Evolutionary conservation across 768 basidiomycete species (phyloP).

Genomic region (Filobasidium floriforme): DNA sequence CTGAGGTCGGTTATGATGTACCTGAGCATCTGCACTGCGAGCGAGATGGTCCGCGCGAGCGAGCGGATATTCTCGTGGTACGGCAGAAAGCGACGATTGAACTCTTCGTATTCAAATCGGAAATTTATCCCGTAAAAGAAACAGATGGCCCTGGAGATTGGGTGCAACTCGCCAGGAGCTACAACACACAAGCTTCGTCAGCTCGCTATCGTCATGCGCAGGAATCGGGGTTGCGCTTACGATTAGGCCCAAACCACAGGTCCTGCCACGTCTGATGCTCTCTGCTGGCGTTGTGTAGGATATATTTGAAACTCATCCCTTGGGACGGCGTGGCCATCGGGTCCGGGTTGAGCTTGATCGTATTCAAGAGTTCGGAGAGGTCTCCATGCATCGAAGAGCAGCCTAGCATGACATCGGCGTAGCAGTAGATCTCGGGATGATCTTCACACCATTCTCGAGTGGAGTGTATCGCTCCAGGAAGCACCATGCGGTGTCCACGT

Average conservation of each 20-base stretch:
- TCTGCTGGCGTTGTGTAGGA: slow-evolving; percentile 12
- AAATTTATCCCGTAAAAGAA: slow-evolving; percentile 20
- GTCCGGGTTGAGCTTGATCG: slow-evolving; percentile 4
- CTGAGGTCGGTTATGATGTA: slow-evolving; percentile 25
- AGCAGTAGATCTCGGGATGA: slow-evolving; percentile 20
- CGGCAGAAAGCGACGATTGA: slow-evolving; percentile 18
- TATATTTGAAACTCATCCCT: slow-evolving; percentile 11
- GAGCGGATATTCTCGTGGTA: background rate
- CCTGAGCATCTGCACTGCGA: slow-evolving; percentile 18
- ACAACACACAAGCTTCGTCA: background rate
- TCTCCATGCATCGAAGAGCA: slow-evolving; percentile 10
- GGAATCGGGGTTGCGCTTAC: background rate
- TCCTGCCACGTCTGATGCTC: slow-evolving; percentile 16
- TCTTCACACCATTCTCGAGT: slow-evolving; percentile 12
- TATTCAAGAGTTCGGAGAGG: background rate
- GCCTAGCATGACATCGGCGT: slow-evolving; percentile 26
- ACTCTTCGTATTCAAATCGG: slow-evolving; percentile 20
- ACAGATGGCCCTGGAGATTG: slow-evolving; percentile 19
- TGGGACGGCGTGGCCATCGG: slow-evolving; percentile 5
- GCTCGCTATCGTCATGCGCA: background rate
- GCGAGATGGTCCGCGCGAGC: slow-evolving; percentile 1
- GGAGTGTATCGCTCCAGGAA: slow-evolving; percentile 1
- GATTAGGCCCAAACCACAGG: slow-evolving; percentile 20
- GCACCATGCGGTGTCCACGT: slow-evolving; percentile 21
- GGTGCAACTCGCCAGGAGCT: slow-evolving; percentile 21